Base-by-base conservation (phyloP, 169 alveolate species). In the Eimeria tenella region DNA sequence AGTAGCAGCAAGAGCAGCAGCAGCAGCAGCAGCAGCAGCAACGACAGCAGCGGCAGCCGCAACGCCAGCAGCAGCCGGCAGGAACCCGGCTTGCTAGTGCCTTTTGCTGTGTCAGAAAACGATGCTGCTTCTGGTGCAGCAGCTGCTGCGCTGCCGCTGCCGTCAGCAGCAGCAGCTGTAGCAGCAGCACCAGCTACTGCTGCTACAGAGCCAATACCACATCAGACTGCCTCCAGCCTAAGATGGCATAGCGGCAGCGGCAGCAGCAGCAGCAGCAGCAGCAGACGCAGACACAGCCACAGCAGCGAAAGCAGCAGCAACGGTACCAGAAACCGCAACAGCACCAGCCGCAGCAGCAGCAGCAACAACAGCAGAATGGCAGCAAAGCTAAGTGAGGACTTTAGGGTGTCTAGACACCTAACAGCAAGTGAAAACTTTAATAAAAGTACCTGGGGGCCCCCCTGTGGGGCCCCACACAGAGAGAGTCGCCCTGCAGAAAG, bases 181-280 rank as follows among this genome's bases (percentile, higher is more conserved):
- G 68, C 68, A 58, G 68, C 68, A 58, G 68, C 68, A 58, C 21
- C 68, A 58, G 68, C 68, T 13, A 3, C 68, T 13, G 68, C 68
- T 13, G 68, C 68, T 13, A 58, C 68, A 58, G 68, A 10, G 19
- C 21, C 68, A 58, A 3, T 17, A 58, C 11, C 68, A 58, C 68
- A 58, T 17, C 19, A 10, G 11, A 13, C 68, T 58, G 11, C 19
- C 68, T 58, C 19, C 68, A 10, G 68, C 9, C 77, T 1, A 11
- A 19, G 42, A 10, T 68, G 21, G 50, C 77, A 15, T 15, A 15
- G 68, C 68, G 2, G 42, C 21, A 21, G 77, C 77, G 19, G 77
- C 77, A 68, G 77, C 50, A 68, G 42, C 77, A 68, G 77, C 77
- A 68, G 77, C 77, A 68, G 77, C 50, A 68, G 42, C 31, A 68